Base-by-base conservation (phyloP, 2,329 filamentous ascomycete species). In the Bipolaris sorokiniana region DNA sequence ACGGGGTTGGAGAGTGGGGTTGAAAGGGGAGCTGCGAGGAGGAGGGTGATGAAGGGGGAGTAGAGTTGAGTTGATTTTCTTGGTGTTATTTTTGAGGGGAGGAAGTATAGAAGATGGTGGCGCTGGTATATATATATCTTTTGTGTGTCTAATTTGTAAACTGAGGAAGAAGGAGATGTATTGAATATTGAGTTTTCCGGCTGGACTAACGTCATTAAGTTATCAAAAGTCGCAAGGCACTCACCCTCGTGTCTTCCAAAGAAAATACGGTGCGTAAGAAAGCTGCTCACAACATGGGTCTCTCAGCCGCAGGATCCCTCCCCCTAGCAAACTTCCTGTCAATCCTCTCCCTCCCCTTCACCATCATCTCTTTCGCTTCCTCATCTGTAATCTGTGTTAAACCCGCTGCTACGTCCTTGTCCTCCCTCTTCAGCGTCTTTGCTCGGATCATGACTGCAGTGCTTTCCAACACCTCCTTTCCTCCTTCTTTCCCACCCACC, bases 1-100 rank as follows among this genome's bases (percentile, higher is more conserved):
- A 83, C 81, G 6, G 81, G 80, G 55, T 62, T 82, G 65, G 80
- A 82, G 40, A 67, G 62, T 40, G 61, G 64, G 1, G 33, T 66
- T 49, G 64, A 64, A 47, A 62, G 61, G 54, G 48, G 58, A 0
- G 33, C 62, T 13, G 50, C 58, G 9, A 54, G 66, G n/a, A 44
- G 66, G 20, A 54, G 42, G 23, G 61, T 44, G 34, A 5, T 18
- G 7, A 47, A n/a, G 38, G 44, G 28, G 28, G 28, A 31, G 28
- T 31, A 31, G 28, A 7, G 2, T 31, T 31, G 28, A 4, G 9
- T 31, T 31, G 11, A 10, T 31, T 31, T 31, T 13, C 3, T 5
- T 22, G 5, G 5, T n/a, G n/a, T n/a, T 22, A 22, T 22, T 22
- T 22, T 22, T 22, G 11, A 7, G 33, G 28, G 3, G 16, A 7